Evolutionary conservation across 192 early-diverging fungal species (phyloP), one percentile per base, ranked within the genome.

Genomic region (Backusella sp.): DNA sequence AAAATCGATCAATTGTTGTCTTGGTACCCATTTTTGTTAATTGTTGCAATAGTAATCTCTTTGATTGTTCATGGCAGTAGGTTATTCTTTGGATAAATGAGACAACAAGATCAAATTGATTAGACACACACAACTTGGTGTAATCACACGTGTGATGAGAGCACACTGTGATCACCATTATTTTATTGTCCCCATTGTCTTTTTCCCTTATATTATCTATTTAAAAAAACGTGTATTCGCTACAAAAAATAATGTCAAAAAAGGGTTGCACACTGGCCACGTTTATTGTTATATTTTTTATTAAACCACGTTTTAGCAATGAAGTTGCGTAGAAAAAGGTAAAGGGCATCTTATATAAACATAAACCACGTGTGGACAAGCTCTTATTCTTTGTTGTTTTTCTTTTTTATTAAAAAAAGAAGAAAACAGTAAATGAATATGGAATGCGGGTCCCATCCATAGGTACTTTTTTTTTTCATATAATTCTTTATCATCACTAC

Each of bases 281-380:
- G 56, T 62, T 62, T 62, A 62, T 62, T 59, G n/a, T 59, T 26
- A 49, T 49, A 49, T 49, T 26, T 23, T 62, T 62, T 62, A 62
- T 62, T 62, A 62, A 26, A 62, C 56, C 56, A 62, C 56, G 56
- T 62, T 62, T 62, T 62, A 62, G 26, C 11, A 72, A 28, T 44
- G 37, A 39, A 70, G 15, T 39, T 39, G 4, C 26, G 44, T 70
- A 70, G 17, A 32, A 39, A 36, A 39, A 70, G 56, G 21, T 9
- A 62, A 62, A 62, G 26, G 12, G 26, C 14, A 12, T 62, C 11
- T 62, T 26, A 26, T 62, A 62, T 28, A 62, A 62, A 62, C 56
- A 62, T 62, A 9, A 62, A 62, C 23, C 56, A 62, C 56, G 23
- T 62, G 56, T 62, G 12, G 21, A 62, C 11, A 28, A 4, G 56